These are phyloP conservation scores for Leptographium procerum DNA, from an alignment of 2,329 filamentous ascomycete species.

Conservation along the genomic window DNA sequence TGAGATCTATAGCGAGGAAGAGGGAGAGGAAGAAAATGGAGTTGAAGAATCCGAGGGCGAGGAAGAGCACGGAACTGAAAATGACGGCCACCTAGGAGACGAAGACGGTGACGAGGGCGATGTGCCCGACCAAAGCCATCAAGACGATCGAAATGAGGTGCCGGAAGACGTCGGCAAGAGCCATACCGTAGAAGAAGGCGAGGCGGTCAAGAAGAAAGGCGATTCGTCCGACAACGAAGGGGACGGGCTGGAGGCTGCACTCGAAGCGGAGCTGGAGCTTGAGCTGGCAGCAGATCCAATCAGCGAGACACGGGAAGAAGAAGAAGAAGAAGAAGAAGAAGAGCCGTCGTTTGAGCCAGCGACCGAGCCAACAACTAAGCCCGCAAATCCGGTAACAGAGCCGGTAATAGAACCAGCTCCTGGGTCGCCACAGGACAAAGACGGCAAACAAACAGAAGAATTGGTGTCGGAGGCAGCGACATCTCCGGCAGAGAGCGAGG, in stretches of 20 bases:
- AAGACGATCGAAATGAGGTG: neutral
- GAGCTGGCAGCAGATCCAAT: neutral
- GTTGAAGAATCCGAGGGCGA: neutral
- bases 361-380: neutral
- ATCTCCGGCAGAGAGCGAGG: neutral
- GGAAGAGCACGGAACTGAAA: neutral
- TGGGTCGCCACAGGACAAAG: too few relatives aligned
- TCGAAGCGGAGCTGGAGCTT: slow-evolving; percentile 1
- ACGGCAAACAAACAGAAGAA: neutral
- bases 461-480: neutral
- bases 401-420: neutral
- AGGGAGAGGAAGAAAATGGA: neutral
- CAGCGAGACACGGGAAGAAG: neutral
- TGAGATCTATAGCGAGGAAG: too few relatives aligned
- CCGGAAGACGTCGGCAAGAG: neutral
- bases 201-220: neutral
- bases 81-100: neutral
- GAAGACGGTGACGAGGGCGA: neutral
- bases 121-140: neutral
- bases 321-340: neutral
- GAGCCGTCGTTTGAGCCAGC: neutral
- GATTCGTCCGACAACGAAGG: neutral
- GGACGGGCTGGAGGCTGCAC: neutral
- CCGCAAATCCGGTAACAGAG: neutral
- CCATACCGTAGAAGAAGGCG: slow-evolving; percentile 4